These are phyloP conservation scores for Artomyces pyxidatus DNA, from an alignment of 768 basidiomycete species.

Conservation along the genomic window DNA sequence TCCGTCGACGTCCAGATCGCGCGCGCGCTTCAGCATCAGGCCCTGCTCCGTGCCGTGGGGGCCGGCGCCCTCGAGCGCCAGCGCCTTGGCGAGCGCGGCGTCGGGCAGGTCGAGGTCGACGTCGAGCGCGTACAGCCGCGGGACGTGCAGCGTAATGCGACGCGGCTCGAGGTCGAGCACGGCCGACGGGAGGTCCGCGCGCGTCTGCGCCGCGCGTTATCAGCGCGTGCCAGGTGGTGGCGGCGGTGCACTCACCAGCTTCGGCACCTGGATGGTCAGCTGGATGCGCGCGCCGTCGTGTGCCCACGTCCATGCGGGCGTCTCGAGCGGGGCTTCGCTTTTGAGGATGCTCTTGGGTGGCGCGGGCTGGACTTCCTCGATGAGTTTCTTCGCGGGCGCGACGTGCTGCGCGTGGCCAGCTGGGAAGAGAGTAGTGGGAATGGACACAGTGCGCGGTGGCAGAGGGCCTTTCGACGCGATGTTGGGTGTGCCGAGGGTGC, in stretches of 20 bases:
- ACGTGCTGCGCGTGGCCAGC: slow-evolving; percentile 17
- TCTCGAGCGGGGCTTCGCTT: slow-evolving; percentile 8
- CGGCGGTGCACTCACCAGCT: slow-evolving; percentile 39
- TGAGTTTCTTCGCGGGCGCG: slow-evolving; percentile 31
- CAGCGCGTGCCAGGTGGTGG: neutral
- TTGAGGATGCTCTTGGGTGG: slow-evolving; percentile 38
- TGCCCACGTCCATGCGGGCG: slow-evolving; percentile 48
- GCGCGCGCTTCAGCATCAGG: slow-evolving; percentile 48
- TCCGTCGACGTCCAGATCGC: slow-evolving; percentile 50
- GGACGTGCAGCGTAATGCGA: slow-evolving; percentile 45
- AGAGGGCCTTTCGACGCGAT: slow-evolving; percentile 71
- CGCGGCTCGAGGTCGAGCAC: slow-evolving; percentile 61
- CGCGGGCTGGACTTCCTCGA: slow-evolving; percentile 33
- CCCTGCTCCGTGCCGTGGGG: slow-evolving; percentile 22
- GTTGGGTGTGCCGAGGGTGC: slow-evolving; percentile 66
- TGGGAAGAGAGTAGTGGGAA: slow-evolving; percentile 40
- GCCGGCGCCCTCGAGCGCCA: slow-evolving; percentile 10
- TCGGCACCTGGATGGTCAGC: slow-evolving; percentile 47
- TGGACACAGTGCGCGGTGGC: slow-evolving; percentile 43
- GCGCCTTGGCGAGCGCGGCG: slow-evolving; percentile 35
- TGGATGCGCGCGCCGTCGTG: slow-evolving; percentile 34
- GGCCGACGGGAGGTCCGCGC: slow-evolving; percentile 33
- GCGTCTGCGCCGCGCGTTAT: slow-evolving; percentile 31
- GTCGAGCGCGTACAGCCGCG: slow-evolving; percentile 42
- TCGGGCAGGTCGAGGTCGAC: slow-evolving; percentile 51